Percentiles rank a stretch among this genome's conserved stretches.
These are phyloP conservation scores for Penicillium italicum DNA, from an alignment of 2,329 filamentous ascomycete species.

Conservation along the genomic window DNA sequence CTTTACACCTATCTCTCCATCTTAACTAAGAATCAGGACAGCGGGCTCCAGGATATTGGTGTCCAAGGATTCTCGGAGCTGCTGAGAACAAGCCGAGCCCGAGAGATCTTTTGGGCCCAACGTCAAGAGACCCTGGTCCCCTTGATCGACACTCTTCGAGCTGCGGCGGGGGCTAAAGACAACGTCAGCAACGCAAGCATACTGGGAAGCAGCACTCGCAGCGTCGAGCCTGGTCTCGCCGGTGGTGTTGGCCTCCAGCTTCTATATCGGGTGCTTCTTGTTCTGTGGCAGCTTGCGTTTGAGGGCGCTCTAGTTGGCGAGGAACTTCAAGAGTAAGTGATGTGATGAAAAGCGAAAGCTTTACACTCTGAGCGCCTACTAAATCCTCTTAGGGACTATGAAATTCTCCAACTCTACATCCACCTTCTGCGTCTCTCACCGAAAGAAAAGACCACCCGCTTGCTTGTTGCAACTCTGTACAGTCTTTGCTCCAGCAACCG, in stretches of 20 bases:
- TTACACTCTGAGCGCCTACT: conserved; percentile 15
- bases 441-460: conserved; percentile 94
- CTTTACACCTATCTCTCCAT: conserved; percentile 83
- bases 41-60: conserved; percentile 89
- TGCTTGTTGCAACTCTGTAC: conserved; percentile 82
- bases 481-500: conserved; percentile 77
- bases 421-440: conserved; percentile 86
- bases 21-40: conserved; percentile 79
- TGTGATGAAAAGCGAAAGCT: background rate
- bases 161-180: conserved; percentile 70
- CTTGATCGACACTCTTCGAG: conserved; percentile 72
- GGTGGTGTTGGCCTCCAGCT: conserved; percentile 89
- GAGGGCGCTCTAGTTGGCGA: conserved; percentile 68
- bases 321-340: conserved; percentile 62
- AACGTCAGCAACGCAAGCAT: conserved; percentile 62
- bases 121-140: conserved; percentile 78
- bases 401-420: conserved; percentile 87
- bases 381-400: conserved; percentile 67
- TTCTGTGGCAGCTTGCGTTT: conserved; percentile 95
- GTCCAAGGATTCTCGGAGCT: conserved; percentile 87
- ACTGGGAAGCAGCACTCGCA: conserved; percentile 58
- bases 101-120: conserved; percentile 87
- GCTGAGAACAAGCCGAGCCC: conserved; percentile 68
- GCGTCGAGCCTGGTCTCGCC: conserved; percentile 59
- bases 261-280: conserved; percentile 87